Evolutionary conservation across 345 rosid species (phyloP).

Genomic region (Kernera saxatilis): DNA sequence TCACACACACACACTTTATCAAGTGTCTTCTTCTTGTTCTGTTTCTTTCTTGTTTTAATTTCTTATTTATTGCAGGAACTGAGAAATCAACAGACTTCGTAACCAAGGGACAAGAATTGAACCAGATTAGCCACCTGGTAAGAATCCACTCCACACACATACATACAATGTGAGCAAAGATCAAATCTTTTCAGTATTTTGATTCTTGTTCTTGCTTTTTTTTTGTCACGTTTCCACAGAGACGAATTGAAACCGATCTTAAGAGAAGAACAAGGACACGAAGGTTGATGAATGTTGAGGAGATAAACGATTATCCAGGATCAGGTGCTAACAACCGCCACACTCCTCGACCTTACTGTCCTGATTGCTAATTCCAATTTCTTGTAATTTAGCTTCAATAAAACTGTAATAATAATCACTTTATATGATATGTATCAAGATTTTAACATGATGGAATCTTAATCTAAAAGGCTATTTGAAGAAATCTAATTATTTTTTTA

Average conservation of each 20-base stretch:
- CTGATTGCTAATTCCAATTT: conserved; percentile 31
- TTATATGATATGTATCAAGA: neutral
- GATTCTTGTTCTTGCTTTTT: neutral
- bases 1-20: no score
- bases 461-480: conserved; percentile 6
- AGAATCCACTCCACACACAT: neutral
- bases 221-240: neutral
- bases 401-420: conserved; percentile 11
- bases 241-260: neutral
- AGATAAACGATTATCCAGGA: conserved; percentile 68
- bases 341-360: conserved; percentile 50
- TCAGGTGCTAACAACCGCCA: conserved; percentile 79
- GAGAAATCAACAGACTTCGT: neutral
- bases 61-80: conserved; percentile 5
- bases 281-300: conserved; percentile 34
- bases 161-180: conserved; percentile 6
- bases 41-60: neutral
- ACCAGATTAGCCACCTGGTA: conserved; percentile 10
- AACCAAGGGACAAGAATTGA: neutral
- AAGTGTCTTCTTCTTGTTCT: conserved; percentile 1
- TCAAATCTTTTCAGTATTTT: neutral
- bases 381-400: conserved; percentile 11
- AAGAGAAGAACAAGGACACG: conserved; percentile 1
- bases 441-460: neutral
- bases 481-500: conserved; percentile 8